Conservation (phyloP, 2,329 filamentous ascomycete species). For the Nothophoma quercina region DNA sequence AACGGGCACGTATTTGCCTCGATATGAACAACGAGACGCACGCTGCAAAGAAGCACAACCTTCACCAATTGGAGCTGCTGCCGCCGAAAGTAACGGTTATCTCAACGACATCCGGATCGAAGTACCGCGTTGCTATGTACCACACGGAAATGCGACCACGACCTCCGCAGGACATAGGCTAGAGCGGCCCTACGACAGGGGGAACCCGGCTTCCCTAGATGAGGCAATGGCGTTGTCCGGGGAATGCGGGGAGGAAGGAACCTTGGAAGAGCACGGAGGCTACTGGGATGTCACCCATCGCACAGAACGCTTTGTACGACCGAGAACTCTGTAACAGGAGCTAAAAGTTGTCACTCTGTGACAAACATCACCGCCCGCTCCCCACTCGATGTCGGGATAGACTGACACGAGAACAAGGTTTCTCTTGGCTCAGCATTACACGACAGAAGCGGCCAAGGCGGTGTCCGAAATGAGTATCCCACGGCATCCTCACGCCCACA, state of each 20-base stretch:
- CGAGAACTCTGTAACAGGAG: not conserved
- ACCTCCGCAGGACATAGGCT: constrained; percentile 3
- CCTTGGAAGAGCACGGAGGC: constrained; percentile 12
- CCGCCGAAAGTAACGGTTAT: not conserved
- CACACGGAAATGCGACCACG: constrained; percentile 1
- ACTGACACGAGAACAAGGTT: constrained; percentile 26
- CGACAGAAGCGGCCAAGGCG: constrained; percentile 23
- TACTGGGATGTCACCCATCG: constrained; percentile 6
- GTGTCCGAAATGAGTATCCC: constrained; percentile 9
- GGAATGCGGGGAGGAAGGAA: constrained; percentile 28
- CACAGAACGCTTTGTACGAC: constrained; percentile 22
- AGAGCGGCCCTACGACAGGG: constrained; percentile 20
- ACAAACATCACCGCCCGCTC: constrained; percentile 25
- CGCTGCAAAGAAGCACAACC: not conserved
- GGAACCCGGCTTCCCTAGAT: constrained; percentile 33
- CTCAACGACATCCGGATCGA: constrained; percentile 1
- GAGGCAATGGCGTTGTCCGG: constrained; percentile 23
- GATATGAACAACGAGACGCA: not conserved
- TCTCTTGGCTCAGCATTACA: constrained; percentile 30
- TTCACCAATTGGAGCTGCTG: constrained; percentile 3
- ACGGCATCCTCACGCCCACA: constrained; percentile 4
- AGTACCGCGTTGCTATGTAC: constrained; percentile 1
- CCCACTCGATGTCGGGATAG: constrained; percentile 28
- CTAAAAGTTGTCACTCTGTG: not conserved
- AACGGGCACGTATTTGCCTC: constrained; percentile 5